phyloP scores from a whole-genome alignment of 192 early-diverging fungal genomes.

The Coemansia sp. region DNA sequence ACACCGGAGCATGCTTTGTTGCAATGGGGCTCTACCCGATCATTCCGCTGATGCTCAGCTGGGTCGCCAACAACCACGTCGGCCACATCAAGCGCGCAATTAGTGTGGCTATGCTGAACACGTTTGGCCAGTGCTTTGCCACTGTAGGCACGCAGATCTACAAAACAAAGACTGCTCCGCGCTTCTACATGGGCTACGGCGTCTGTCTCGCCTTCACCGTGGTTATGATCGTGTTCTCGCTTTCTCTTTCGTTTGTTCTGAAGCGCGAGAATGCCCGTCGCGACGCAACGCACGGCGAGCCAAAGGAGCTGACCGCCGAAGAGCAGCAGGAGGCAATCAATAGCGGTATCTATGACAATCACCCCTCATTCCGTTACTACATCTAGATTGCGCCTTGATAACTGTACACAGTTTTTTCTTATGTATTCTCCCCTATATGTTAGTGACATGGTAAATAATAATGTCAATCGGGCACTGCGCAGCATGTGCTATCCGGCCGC shows the following conservation, averaged over 20 bases:
- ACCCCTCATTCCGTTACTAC: conserved; percentile 50
- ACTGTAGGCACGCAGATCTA: conserved; percentile 75
- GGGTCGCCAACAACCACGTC: conserved; percentile 68
- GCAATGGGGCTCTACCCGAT: conserved; percentile 54
- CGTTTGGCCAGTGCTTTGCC: conserved; percentile 73
- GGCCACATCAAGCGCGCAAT: conserved; percentile 75
- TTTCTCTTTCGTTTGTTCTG: conserved; percentile 57
- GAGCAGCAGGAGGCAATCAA: conserved; percentile 42
- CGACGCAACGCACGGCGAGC: conserved; percentile 24
- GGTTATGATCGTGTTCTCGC: conserved; percentile 51
- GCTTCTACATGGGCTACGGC: conserved; percentile 58
- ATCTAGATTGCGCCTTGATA: conserved; percentile 12
- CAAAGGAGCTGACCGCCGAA: conserved; percentile 26
- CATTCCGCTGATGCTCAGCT: conserved; percentile 63
- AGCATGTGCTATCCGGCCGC: background rate
- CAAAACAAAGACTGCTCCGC: conserved; percentile 59
- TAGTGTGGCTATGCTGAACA: conserved; percentile 66
- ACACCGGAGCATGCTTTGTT: conserved; percentile 52
- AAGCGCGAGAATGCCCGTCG: conserved; percentile 60
- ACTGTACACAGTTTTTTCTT: background rate
- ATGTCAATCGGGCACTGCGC: background rate
- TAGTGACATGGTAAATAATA: background rate
- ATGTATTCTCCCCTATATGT: background rate
- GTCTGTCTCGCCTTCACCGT: conserved; percentile 57
- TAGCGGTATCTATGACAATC: conserved; percentile 42